These are phyloP conservation scores for Blastobotrys raffinosifermentans DNA, from an alignment of 1,139 yeast genomes.

Conservation along the genomic window DNA sequence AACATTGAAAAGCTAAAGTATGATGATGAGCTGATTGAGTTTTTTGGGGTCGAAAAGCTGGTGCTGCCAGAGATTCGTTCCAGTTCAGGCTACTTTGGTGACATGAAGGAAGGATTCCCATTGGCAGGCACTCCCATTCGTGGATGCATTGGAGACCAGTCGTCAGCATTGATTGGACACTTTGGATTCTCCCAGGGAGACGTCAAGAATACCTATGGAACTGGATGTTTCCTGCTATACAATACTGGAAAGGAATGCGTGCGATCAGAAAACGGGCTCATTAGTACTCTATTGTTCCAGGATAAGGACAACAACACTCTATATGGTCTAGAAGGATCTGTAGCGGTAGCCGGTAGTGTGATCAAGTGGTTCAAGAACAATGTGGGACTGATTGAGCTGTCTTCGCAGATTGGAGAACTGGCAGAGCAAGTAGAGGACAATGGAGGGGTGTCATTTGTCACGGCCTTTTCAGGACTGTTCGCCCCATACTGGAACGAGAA, in stretches of 20 bases:
- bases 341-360: slow-evolving; percentile 93
- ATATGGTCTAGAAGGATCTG: slow-evolving; percentile 90
- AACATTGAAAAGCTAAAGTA: slow-evolving; percentile 70
- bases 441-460: slow-evolving; percentile 92
- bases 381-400: slow-evolving; percentile 70
- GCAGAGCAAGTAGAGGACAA: slow-evolving; percentile 76
- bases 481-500: slow-evolving; percentile 97
- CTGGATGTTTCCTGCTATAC: slow-evolving; percentile 87
- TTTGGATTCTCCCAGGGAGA: slow-evolving; percentile 76
- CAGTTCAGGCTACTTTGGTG: slow-evolving; percentile 73
- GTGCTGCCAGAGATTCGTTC: slow-evolving; percentile 75
- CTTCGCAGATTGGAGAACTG: slow-evolving; percentile 85
- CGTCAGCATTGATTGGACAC: slow-evolving; percentile 91
- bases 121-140: slow-evolving; percentile 62
- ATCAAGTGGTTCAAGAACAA: slow-evolving; percentile 95
- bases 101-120: slow-evolving; percentile 22
- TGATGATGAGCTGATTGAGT: slow-evolving; percentile 67
- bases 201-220: slow-evolving; percentile 96
- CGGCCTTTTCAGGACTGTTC: slow-evolving; percentile 89
- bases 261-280: slow-evolving; percentile 69
- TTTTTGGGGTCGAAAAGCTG: slow-evolving; percentile 69
- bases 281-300: slow-evolving; percentile 89
- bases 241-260: slow-evolving; percentile 64
- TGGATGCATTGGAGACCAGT: slow-evolving; percentile 93
- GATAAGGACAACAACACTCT: slow-evolving; percentile 69